phyloP scores from a whole-genome alignment of 768 basidiomycete species.

The Russula sp. region DNA sequence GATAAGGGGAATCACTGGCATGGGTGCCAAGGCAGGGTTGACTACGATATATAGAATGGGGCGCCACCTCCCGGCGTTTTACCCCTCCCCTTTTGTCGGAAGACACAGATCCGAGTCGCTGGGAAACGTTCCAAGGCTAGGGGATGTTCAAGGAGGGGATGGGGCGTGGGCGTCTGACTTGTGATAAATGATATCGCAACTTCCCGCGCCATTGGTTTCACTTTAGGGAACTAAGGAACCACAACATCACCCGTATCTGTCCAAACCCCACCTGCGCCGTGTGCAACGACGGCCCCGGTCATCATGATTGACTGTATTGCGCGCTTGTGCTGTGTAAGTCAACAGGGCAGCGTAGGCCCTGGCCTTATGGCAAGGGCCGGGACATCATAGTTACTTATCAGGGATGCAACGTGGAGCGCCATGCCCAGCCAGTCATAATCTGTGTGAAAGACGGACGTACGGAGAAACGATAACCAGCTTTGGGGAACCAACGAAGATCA shows the following conservation, averaged over 20 bases:
- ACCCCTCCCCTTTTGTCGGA: not conserved
- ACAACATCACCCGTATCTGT: not conserved
- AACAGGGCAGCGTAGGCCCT: not conserved
- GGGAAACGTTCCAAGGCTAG: not conserved
- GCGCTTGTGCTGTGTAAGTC: not conserved
- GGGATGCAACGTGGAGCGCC: no score
- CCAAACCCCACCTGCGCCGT: no score
- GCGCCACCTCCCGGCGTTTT: not conserved
- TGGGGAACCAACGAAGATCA: no score
- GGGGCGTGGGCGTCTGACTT: not conserved
- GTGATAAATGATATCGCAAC: no score
- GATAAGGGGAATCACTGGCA: not conserved
- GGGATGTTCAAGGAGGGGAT: not conserved
- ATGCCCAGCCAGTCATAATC: no score
- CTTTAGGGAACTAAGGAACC: no score
- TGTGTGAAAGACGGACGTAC: no score
- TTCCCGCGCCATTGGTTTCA: no score
- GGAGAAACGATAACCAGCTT: no score
- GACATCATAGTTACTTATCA: no score
- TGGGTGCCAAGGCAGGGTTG: not conserved
- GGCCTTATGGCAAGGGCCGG: no score
- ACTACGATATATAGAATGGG: not conserved
- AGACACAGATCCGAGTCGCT: not conserved
- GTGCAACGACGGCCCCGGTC: not conserved
- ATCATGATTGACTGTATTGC: not conserved